Conservation (phyloP, 2,329 filamentous ascomycete genomes). For the Diaporthe ilicicola region DNA sequence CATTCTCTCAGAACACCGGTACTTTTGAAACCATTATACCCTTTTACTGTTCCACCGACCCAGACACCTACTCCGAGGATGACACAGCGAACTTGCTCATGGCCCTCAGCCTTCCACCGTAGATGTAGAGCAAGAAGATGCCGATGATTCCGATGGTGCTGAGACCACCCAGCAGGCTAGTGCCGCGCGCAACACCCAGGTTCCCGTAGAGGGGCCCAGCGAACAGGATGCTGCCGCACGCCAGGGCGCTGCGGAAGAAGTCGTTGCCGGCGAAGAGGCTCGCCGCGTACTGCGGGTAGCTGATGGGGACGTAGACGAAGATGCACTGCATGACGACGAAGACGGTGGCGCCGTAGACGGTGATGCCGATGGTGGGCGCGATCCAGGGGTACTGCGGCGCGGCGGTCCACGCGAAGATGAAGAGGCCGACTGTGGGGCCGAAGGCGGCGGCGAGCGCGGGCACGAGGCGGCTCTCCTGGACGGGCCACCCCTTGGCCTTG, state of each 20-base stretch:
- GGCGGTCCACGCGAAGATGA: constrained; percentile 68
- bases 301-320: constrained; percentile 66
- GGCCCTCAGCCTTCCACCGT: constrained; percentile 60
- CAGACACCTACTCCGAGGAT: background rate
- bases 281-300: constrained; percentile 65
- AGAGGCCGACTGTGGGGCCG: constrained; percentile 65
- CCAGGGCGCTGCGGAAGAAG: constrained; percentile 65
- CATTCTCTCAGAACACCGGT: background rate
- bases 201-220: constrained; percentile 66
- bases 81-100: constrained; percentile 65
- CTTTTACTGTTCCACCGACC: background rate
- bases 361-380: constrained; percentile 65
- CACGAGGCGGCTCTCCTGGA: constrained; percentile 62
- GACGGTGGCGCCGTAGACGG: constrained; percentile 58
- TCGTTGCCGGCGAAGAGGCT: constrained; percentile 69
- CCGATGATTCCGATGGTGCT: constrained; percentile 64
- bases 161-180: constrained; percentile 64
- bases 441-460: constrained; percentile 63
- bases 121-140: constrained; percentile 67
- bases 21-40: no score
- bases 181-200: constrained; percentile 65
- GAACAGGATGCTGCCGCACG: constrained; percentile 68
- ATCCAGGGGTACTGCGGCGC: constrained; percentile 61
- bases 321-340: constrained; percentile 68
- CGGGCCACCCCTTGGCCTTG: constrained; percentile 55